Percentiles rank a stretch among this genome's conserved stretches.
phyloP scores from a whole-genome alignment of 495 filamentous ascomycete genomes.

The Rusavskia elegans region DNA sequence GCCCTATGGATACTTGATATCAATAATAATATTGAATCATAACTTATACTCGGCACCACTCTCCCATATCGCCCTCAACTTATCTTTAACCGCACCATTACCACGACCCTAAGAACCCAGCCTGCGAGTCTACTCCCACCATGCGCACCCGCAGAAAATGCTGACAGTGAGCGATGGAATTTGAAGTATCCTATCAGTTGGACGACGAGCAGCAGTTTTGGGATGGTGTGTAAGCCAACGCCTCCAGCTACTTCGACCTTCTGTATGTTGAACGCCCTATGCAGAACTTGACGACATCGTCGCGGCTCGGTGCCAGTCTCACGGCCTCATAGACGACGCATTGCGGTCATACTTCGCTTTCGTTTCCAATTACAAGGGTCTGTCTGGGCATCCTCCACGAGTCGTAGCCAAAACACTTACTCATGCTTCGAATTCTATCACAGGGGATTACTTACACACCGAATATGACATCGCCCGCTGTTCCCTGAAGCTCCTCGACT shows the following conservation, averaged over 20 bases:
- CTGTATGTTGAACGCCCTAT: conserved; percentile 4
- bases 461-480: conserved; percentile 77
- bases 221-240: conserved; percentile 44
- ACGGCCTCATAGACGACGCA: conserved; percentile 73
- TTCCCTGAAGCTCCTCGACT: conserved; percentile 64
- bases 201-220: conserved; percentile 90
- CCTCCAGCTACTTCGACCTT: conserved; percentile 1
- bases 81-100: too few species aligned
- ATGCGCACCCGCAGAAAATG: neutral
- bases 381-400: conserved; percentile 1
- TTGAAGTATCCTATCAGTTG: conserved; percentile 49
- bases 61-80: too few species aligned
- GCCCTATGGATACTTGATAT: too few species aligned
- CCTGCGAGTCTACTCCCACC: neutral
- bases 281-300: conserved; percentile 73
- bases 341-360: conserved; percentile 72
- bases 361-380: conserved; percentile 59
- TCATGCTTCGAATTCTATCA: neutral
- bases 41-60: too few species aligned
- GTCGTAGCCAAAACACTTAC: neutral
- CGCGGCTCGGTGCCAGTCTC: conserved; percentile 49
- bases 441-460: conserved; percentile 65
- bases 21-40: too few species aligned
- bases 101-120: neutral
- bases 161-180: conserved; percentile 29